Base-by-base conservation (phyloP, 139 green algal genomes). In the Chlamydomonas incerta region DNA sequence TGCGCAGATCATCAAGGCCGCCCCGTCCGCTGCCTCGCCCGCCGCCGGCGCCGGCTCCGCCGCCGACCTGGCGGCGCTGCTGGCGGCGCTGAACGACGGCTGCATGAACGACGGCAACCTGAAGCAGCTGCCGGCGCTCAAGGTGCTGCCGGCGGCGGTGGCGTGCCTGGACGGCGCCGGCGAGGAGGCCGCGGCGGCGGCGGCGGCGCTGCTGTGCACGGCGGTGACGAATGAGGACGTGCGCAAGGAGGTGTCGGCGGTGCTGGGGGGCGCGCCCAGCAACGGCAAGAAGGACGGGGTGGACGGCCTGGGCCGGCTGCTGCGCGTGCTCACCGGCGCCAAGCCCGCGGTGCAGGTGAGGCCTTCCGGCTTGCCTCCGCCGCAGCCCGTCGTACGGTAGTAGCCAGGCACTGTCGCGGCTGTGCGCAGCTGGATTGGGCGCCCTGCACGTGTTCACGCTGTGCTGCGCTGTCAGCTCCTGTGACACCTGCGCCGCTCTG, bases 81-180 rank as follows among this genome's bases (percentile, higher is more conserved):
- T 92, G 24, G 21, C 50, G 28, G 57, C 88, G 11, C 84, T 94
- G 15, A 87, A 88, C 50, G 82, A 77, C 47, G 87, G 88, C 26
- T 87, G 76, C 60, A 81, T 77, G 52, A 94, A 90, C 72, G 88
- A 94, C 60, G 85, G 75, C 81, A 94, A 94, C 85, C 74, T 90
- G 26, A 71, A 82, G 67, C 81, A 81, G 74, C 83, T 92, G 67
- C 70, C 85, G 5, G 50, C 46, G 37, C 37, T 84, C 28, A 74
- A 70, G 23, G 60, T 88, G 11, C 46, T 91, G n/a, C 62, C 82
- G 9, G 50, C 72, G 9, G 74, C n/a, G 13, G 69, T 87, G 24
- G 37, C 23, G 1, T 55, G 76, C 13, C 60, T 86, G 31, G 80
- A 67, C 58, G n/a, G n/a, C 20, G 46, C 33, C 29, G 35, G 29